Evolutionary conservation across 169 alveolate genomes (phyloP), one percentile per base, ranked within the genome.

Genomic region (Cryptosporidium baileyi): DNA sequence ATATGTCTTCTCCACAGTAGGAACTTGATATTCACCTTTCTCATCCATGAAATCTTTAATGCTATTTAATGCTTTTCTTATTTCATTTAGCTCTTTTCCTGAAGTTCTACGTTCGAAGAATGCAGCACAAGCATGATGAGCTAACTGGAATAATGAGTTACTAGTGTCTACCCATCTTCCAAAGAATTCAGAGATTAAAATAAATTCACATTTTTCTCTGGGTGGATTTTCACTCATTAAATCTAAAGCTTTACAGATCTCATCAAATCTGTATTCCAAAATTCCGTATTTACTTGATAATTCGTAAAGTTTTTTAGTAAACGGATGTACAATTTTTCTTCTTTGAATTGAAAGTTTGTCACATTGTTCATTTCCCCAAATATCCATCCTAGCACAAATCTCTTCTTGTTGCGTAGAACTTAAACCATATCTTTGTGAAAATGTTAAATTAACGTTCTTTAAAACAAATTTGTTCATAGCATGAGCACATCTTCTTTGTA

Each of bases 41-140:
- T 40, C 74, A 40, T 74, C 85, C 85, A 74, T 74, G 45, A 74
- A 74, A 60, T 74, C 85, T 26, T 74, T 74, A 32, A 74, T 74
- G 28, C 65, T 51, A 36, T 74, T 74, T 7, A 74, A 54, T 7
- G 85, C 85, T 15, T 74, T 74, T 26, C 26, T 74, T 3, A 74
- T 54, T 17, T 74, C 85, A n/a, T 74, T 74, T 34, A 74, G 85
- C 40, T 74, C 85, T 28, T 57, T 51, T 1, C 85, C 85, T 3
- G 85, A 19, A n/a, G 85, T 74, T 26, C 67, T 74, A 38, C 85
- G 49, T 24, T 74, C 85, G 19, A 74, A 74, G 85, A 74, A 57
- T 36, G 85, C 43, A 15, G 41, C 34, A 1, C 85, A 74, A 17
- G 17, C 51, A 26, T 74, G 85, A 24, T 57, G 85, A 28, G 85